Base-by-base conservation (phyloP, 2,329 filamentous ascomycete species). In the Alternaria dauci region DNA sequence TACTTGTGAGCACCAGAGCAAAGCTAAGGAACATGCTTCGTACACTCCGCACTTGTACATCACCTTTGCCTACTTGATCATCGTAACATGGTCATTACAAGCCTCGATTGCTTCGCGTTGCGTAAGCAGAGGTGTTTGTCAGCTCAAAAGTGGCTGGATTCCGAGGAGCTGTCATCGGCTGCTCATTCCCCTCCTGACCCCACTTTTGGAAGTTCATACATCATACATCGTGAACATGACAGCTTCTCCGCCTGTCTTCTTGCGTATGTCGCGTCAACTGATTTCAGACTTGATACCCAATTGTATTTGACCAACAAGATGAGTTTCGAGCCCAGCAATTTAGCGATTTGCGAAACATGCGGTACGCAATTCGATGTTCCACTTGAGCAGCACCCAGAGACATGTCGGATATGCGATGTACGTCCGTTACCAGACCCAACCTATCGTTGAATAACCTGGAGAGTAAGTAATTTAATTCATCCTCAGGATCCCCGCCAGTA, bases 401-500 rank as follows among this genome's bases (percentile, higher is more conserved):
- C 81, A 5, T 93, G 90, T 78, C 84, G 85, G 59, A 91, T 93
- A 64, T 93, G 91, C 78, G 89, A 92, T 75, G 90, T 92, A 74
- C 83, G 77, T 68, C 57, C 34, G 39, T 63, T 32, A 48, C 43
- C 57, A 28, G 55, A 20, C 55, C 25, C 44, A 28, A 25, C 20
- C 52, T 2, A 48, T 5, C 9, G 28, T 30, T 8, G 28, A 30
- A 30, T 5, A 30, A 11, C 5, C 8, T 30, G 28, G 11, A 30
- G 28, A 36, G 12, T 6, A 26, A 4, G 20, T 7, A 9, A 66
- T 51, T 58, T 65, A 58, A 71, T 5, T 55, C n/a, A 18, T 7
- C 3, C 14, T 28, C 52, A 85, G 83, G 84, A 86, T 60, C 84
- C 89, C 0, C 85, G 91, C 5, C 90, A 93, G 77, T 93, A 85